Percentiles rank a stretch among this genome's conserved stretches.
Evolutionary conservation across 345 rosid species (phyloP).

Genomic region (Sonneratia alba): DNA sequence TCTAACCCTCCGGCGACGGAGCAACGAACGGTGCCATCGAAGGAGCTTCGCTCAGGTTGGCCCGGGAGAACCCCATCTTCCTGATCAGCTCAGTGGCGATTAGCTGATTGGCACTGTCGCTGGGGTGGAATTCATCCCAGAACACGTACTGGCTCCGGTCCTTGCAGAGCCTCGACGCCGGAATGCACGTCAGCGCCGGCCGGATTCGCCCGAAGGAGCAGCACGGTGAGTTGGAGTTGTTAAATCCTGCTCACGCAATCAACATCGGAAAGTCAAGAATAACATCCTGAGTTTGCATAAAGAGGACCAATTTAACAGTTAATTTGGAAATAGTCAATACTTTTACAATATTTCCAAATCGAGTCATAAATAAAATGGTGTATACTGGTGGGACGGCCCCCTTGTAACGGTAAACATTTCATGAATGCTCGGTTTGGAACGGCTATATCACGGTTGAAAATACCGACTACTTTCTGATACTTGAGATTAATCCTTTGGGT

Average conservation of each 20-base stretch:
- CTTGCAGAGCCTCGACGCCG: constrained; percentile 66
- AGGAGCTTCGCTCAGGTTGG: constrained; percentile 18
- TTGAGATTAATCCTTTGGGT: background rate
- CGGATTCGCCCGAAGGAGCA: constrained; percentile 37
- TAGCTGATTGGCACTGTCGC: constrained; percentile 68
- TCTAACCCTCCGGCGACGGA: constrained; percentile 4
- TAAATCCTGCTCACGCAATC: background rate
- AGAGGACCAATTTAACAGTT: too few relatives aligned
- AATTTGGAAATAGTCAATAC: too few relatives aligned
- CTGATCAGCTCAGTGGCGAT: constrained; percentile 71
- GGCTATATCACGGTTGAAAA: too few relatives aligned
- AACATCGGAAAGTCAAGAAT: background rate
- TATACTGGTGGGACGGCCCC: too few relatives aligned
- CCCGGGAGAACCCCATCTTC: constrained; percentile 47
- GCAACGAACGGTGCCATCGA: constrained; percentile 13
- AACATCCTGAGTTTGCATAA: background rate
- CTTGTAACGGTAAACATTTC: too few relatives aligned
- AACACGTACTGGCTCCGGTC: constrained; percentile 90
- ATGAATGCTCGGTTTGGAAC: too few relatives aligned
- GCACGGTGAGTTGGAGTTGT: constrained; percentile 76
- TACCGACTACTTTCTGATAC: too few relatives aligned
- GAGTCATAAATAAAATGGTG: too few relatives aligned
- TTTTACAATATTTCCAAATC: too few relatives aligned
- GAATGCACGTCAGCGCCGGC: constrained; percentile 17
- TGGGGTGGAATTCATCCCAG: constrained; percentile 96